Evolutionary conservation across 2,329 filamentous ascomycete species (phyloP).

Genomic region (Dryadomyces sulphureus): DNA sequence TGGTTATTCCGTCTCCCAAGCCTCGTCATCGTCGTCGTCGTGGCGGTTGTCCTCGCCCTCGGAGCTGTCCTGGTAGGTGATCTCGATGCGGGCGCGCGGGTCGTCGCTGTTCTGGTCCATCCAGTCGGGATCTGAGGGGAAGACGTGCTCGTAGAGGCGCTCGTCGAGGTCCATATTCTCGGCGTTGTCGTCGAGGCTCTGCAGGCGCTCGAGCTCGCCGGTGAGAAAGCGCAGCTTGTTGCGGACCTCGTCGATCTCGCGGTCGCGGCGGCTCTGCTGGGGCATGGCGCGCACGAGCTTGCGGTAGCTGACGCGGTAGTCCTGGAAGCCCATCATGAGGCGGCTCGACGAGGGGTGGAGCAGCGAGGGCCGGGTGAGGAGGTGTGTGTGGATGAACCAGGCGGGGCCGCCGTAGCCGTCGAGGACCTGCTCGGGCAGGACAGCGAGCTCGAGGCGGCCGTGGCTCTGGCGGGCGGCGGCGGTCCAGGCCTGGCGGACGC

Average conservation of each 20-base stretch:
- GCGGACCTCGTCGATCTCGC: background rate
- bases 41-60: background rate
- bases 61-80: background rate
- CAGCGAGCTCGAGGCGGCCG: background rate
- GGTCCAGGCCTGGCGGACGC: conserved; percentile 7
- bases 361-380: background rate
- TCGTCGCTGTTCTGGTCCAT: background rate
- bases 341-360: background rate
- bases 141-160: background rate
- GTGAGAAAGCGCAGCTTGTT: background rate
- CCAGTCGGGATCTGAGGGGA: background rate
- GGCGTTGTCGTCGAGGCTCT: background rate
- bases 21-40: conserved; percentile 1
- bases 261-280: background rate
- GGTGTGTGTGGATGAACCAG: background rate
- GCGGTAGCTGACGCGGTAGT: background rate
- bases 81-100: background rate
- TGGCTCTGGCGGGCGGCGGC: background rate
- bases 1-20: conserved; percentile 4
- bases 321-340: background rate
- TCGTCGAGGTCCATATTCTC: background rate
- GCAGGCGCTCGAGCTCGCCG: conserved; percentile 1
- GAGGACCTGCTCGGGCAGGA: background rate
- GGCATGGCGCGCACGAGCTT: background rate
- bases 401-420: background rate